Evolutionary conservation across 257 asterid species (phyloP).

Genomic region (Orobanche coerulescens): DNA sequence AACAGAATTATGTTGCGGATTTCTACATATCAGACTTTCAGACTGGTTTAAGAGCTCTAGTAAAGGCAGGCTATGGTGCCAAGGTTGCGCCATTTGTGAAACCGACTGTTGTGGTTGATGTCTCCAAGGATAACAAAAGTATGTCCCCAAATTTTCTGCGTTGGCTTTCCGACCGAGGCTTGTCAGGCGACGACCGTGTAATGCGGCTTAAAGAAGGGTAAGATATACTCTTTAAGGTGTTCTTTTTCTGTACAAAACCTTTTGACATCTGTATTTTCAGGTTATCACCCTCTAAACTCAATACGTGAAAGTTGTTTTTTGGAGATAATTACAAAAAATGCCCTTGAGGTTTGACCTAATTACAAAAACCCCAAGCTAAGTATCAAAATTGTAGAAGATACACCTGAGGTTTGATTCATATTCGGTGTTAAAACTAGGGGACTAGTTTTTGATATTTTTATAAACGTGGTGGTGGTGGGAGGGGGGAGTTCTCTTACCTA

Average conservation of each 20-base stretch:
- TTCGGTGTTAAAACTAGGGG: no score
- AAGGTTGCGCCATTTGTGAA: slow-evolving; percentile 70
- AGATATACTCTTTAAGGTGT: slow-evolving; percentile 21
- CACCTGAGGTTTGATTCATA: no score
- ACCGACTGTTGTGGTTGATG: slow-evolving; percentile 53
- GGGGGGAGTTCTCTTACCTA: no score
- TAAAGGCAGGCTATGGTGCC: slow-evolving; percentile 78
- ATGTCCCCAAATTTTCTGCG: slow-evolving; percentile 47
- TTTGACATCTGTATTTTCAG: slow-evolving; percentile 1
- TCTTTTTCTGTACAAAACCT: background rate
- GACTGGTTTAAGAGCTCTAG: slow-evolving; percentile 79
- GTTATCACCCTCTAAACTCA: background rate
- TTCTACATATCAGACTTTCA: slow-evolving; percentile 82
- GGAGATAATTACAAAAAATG: no score
- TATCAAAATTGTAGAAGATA: no score
- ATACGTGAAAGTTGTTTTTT: background rate
- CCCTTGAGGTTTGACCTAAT: no score
- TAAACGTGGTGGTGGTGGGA: no score
- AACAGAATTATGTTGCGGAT: slow-evolving; percentile 64
- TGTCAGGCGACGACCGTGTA: slow-evolving; percentile 49
- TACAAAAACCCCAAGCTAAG: no score
- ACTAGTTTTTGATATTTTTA: no score
- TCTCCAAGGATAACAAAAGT: slow-evolving; percentile 37
- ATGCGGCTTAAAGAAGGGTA: slow-evolving; percentile 81
- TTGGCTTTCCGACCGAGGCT: slow-evolving; percentile 67